Evolutionary conservation across 1,284 basidiomycete species (phyloP).

Genomic region (Bjerkandera adusta): DNA sequence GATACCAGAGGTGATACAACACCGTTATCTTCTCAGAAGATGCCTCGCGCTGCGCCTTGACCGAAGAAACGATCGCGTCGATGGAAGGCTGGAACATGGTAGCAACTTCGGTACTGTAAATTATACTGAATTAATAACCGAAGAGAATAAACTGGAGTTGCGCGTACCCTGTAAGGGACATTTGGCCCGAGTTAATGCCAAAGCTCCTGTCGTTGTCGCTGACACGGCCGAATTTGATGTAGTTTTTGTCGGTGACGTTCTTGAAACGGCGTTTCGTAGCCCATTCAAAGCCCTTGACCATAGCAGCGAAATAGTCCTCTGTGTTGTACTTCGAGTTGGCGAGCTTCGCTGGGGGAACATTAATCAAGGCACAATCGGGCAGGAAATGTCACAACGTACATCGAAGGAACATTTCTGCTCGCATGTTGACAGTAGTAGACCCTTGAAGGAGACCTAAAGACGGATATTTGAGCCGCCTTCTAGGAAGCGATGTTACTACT

Average conservation of each 20-base stretch:
- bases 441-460: slow-evolving; percentile 26
- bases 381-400: slow-evolving; percentile 20
- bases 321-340: slow-evolving; percentile 32
- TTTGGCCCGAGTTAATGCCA: slow-evolving; percentile 40
- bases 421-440: slow-evolving; percentile 23
- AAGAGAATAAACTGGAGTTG: too few species aligned
- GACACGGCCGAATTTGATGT: slow-evolving; percentile 40
- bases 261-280: slow-evolving; percentile 41
- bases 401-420: slow-evolving; percentile 31
- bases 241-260: slow-evolving; percentile 32
- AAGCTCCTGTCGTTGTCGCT: slow-evolving; percentile 33
- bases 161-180: slow-evolving; percentile 38
- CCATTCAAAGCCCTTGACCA: slow-evolving; percentile 38
- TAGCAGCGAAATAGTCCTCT: slow-evolving; percentile 32
- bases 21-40: slow-evolving; percentile 7
- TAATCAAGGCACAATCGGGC: too few species aligned
- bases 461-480: background rate
- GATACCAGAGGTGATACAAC: background rate
- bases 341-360: slow-evolving; percentile 30
- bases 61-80: slow-evolving; percentile 29
- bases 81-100: slow-evolving; percentile 41
- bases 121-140: background rate
- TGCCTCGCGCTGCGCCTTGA: slow-evolving; percentile 29
- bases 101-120: slow-evolving; percentile 32
- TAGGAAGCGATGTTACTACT: slow-evolving; percentile 20